phyloP scores from a whole-genome alignment of 805 yeast species.

The Ogataea parapolymorpha region DNA sequence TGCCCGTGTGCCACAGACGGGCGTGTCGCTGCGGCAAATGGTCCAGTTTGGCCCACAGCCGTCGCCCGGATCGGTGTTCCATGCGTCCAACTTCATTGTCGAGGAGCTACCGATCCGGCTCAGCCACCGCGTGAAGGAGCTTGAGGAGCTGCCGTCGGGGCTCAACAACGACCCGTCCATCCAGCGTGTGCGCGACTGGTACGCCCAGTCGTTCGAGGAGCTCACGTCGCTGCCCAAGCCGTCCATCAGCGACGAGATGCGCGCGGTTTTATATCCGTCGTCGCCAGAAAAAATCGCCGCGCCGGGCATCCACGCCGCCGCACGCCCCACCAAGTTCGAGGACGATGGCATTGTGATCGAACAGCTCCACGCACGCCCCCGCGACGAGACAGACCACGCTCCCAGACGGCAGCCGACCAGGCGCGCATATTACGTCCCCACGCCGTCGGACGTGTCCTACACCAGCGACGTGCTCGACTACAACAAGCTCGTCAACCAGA shows the following conservation, averaged over 20 bases:
- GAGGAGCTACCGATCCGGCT: conserved; percentile 85
- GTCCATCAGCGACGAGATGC: conserved; percentile 40
- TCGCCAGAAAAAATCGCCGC: conserved; percentile 2
- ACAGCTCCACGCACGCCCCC: conserved; percentile 17
- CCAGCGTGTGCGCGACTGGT: conserved; percentile 78
- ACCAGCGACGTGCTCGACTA: conserved; percentile 72
- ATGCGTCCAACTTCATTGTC: conserved; percentile 80
- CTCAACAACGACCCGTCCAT: conserved; percentile 72
- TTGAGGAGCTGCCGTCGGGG: conserved; percentile 76
- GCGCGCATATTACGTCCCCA: conserved; percentile 44
- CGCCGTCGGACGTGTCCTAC: conserved; percentile 58
- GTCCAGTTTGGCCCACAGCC: conserved; percentile 86
- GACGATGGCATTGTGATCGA: conserved; percentile 48
- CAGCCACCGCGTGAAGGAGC: conserved; percentile 81
- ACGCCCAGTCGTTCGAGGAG: conserved; percentile 85
- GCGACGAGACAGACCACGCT: conserved; percentile 5
- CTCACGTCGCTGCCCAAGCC: conserved; percentile 66
- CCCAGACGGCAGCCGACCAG: neutral
- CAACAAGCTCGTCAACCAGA: conserved; percentile 62
- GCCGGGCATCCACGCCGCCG: conserved; percentile 7
- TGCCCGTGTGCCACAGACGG: conserved; percentile 77
- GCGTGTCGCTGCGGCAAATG: conserved; percentile 83
- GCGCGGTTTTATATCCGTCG: conserved; percentile 32
- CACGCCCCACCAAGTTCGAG: conserved; percentile 27
- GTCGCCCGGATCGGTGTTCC: conserved; percentile 70